A percentile compares a stretch with the other conserved stretches of the same genome.
phyloP scores from a whole-genome alignment of 2,329 filamentous ascomycete species.

The Fusarium sp. region DNA sequence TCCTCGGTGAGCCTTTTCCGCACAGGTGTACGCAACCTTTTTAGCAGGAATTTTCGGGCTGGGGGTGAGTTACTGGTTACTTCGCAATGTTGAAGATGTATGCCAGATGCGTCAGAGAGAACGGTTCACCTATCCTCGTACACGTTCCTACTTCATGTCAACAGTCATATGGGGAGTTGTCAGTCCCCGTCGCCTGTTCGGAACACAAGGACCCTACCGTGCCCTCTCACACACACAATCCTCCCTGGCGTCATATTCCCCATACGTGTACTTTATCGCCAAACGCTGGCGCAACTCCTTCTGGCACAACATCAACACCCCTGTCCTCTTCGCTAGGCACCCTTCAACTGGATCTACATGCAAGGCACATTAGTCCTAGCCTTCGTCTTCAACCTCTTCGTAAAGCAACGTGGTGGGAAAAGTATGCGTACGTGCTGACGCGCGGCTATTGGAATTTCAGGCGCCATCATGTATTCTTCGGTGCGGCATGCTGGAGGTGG shows the following conservation, averaged over 20 bases:
- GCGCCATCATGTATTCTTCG: constrained; percentile 44
- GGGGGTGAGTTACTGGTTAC: constrained; percentile 69
- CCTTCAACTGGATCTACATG: constrained; percentile 45
- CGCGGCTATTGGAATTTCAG: constrained; percentile 44
- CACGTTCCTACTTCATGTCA: constrained; percentile 67
- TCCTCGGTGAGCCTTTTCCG: constrained; percentile 64
- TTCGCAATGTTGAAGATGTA: constrained; percentile 65
- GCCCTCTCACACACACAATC: constrained; percentile 36
- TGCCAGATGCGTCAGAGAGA: constrained; percentile 63
- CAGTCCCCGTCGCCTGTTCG: constrained; percentile 72
- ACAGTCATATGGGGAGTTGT: constrained; percentile 76
- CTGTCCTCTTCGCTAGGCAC: constrained; percentile 43
- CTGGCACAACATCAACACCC: constrained; percentile 41
- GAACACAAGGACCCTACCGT: constrained; percentile 29
- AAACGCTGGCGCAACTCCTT: constrained; percentile 38
- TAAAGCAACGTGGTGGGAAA: constrained; percentile 41
- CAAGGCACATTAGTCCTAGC: constrained; percentile 39
- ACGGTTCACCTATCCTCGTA: constrained; percentile 62
- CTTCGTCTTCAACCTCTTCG: constrained; percentile 41
- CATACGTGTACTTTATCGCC: constrained; percentile 25
- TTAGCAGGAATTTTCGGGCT: constrained; percentile 67
- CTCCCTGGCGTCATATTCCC: constrained; percentile 36
- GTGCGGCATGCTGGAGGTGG: constrained; percentile 42
- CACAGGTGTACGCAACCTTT: constrained; percentile 64
- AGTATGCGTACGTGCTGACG: constrained; percentile 46